Percentiles rank a stretch among this genome's conserved stretches.
phyloP scores from a whole-genome alignment of 345 rosid genomes.

The Aquilaria sinensis region DNA sequence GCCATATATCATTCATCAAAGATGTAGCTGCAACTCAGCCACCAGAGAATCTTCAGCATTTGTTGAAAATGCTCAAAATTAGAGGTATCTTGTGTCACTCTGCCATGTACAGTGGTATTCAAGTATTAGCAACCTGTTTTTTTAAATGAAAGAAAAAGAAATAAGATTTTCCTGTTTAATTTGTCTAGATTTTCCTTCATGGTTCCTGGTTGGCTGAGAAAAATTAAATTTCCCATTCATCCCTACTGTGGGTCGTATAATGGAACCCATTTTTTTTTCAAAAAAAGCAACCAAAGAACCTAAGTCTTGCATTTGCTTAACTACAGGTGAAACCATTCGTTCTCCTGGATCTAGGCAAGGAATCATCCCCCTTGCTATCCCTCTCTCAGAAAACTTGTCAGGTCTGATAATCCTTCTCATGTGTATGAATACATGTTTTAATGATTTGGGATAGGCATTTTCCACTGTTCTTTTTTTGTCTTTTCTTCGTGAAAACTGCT shows the following conservation, averaged over 20 bases:
- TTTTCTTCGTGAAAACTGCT: too few relatives aligned
- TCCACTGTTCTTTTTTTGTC: too few relatives aligned
- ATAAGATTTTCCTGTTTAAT: conserved; percentile 1
- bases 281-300: too few relatives aligned
- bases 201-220: neutral
- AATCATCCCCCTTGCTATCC: conserved; percentile 67
- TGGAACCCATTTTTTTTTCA: too few relatives aligned
- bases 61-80: conserved; percentile 71
- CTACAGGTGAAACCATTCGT: conserved; percentile 58
- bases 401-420: conserved; percentile 30
- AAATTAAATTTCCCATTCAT: neutral
- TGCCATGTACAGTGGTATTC: neutral
- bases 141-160: too few relatives aligned
- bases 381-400: conserved; percentile 58
- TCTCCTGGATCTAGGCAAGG: conserved; percentile 78
- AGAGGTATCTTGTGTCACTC: conserved; percentile 35
- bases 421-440: neutral
- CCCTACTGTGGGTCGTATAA: neutral
- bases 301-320: neutral
- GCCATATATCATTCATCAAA: conserved; percentile 63
- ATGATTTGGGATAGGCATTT: too few relatives aligned
- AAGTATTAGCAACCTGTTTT: too few relatives aligned
- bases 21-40: conserved; percentile 67
- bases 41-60: conserved; percentile 56
- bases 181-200: neutral